Conservation (phyloP, 2,329 filamentous ascomycete genomes). For the Colletotrichum australisinense region DNA sequence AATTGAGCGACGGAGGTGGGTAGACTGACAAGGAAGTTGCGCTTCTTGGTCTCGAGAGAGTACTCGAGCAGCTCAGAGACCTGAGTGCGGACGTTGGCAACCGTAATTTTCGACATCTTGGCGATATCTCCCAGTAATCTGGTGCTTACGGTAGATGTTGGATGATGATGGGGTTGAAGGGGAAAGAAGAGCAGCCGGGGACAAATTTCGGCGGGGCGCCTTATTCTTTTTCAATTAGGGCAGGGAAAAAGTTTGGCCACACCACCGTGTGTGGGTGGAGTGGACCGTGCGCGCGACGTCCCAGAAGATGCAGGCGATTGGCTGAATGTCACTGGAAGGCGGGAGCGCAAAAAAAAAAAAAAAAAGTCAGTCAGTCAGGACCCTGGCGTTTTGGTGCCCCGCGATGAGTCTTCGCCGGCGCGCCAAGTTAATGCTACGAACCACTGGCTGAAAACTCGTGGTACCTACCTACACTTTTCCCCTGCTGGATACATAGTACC, state of each 20-base stretch:
- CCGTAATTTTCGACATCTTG: conserved; percentile 72
- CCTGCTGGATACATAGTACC: not conserved
- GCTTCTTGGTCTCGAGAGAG: conserved; percentile 95
- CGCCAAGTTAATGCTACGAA: not conserved
- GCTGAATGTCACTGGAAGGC: not conserved
- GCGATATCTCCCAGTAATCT: conserved; percentile 39
- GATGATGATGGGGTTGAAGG: conserved; percentile 20
- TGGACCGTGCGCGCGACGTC: conserved; percentile 28
- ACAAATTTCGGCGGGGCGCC: conserved; percentile 30
- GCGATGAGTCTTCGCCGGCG: conserved; percentile 25
- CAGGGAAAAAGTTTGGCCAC: not conserved
- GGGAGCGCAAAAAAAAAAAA: not conserved
- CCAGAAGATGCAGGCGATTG: conserved; percentile 27
- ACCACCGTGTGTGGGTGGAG: conserved; percentile 14
- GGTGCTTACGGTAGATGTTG: conserved; percentile 38
- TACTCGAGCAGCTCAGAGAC: conserved; percentile 95
- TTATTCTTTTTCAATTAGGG: conserved; percentile 28
- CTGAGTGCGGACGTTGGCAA: conserved; percentile 94
- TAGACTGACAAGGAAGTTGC: conserved; percentile 82
- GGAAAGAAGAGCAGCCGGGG: not conserved
- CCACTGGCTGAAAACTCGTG: conserved; percentile 27
- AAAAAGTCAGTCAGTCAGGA: not conserved
- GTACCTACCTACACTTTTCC: not conserved
- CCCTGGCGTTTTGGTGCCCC: not conserved
- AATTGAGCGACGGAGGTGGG: not conserved